phyloP scores from a whole-genome alignment of 2,329 filamentous ascomycete species.

The Calonectria hawksworthii region DNA sequence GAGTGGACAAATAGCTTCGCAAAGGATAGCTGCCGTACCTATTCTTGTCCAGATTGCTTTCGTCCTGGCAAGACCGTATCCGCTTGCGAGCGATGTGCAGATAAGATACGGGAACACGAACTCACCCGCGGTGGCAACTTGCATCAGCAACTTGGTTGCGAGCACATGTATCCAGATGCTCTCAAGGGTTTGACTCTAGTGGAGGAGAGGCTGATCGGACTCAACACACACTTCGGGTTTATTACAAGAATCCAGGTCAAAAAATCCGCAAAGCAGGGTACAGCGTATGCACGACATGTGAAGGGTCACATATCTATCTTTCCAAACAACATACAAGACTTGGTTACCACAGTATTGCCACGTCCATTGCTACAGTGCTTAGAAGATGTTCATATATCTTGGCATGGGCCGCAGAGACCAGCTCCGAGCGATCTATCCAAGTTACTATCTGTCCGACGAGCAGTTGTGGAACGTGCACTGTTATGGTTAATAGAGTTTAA shows the following conservation, averaged over 20 bases:
- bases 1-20: neutral
- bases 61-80: neutral
- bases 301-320: constrained; percentile 19
- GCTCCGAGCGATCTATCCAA: constrained; percentile 16
- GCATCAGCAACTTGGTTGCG: constrained; percentile 15
- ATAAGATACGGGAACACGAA: too few species aligned
- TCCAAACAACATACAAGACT: constrained; percentile 16
- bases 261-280: neutral
- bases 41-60: constrained; percentile 2
- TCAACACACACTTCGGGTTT: constrained; percentile 14
- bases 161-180: constrained; percentile 10
- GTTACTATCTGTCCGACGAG: neutral
- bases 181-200: constrained; percentile 15
- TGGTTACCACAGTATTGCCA: constrained; percentile 13
- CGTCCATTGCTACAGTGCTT: constrained; percentile 12
- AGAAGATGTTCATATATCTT: constrained; percentile 23
- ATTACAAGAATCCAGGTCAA: neutral
- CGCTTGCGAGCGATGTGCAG: neutral
- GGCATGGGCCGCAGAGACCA: constrained; percentile 11
- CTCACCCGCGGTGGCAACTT: constrained; percentile 3
- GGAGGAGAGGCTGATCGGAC: constrained; percentile 10
- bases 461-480: neutral
- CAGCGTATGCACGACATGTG: neutral
- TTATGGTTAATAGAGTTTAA: constrained; percentile 17
- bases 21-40: neutral